Evolutionary conservation across 108 stramenopile species (phyloP).

Genomic region (Discostella stelligeroides): DNA sequence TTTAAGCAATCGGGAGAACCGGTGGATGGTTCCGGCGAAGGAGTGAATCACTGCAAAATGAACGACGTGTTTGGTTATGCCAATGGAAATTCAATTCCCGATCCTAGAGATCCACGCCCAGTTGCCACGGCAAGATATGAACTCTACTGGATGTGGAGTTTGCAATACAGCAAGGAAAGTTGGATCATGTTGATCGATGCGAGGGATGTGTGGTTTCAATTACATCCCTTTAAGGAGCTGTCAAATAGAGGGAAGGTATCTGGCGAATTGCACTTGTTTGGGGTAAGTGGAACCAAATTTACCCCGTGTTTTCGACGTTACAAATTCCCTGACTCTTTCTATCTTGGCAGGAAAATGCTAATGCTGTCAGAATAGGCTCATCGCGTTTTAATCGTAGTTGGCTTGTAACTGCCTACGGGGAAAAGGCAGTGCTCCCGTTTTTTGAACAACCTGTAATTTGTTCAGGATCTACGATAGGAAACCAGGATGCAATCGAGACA

Average conservation of each 20-base stretch:
- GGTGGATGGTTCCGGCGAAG: slow-evolving; percentile 26
- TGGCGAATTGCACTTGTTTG: slow-evolving; percentile 77
- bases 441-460: slow-evolving; percentile 78
- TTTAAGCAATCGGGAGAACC: slow-evolving; percentile 48
- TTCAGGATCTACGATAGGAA: slow-evolving; percentile 82
- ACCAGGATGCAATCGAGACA: slow-evolving; percentile 77
- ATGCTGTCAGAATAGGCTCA: slow-evolving; percentile 69
- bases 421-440: slow-evolving; percentile 42
- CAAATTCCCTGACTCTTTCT: background rate
- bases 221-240: slow-evolving; percentile 59
- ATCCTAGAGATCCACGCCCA: slow-evolving; percentile 74
- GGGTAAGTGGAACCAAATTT: slow-evolving; percentile 15
- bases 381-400: slow-evolving; percentile 70
- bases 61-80: slow-evolving; percentile 58
- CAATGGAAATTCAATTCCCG: slow-evolving; percentile 41
- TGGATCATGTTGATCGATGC: slow-evolving; percentile 87
- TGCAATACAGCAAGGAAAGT: slow-evolving; percentile 61
- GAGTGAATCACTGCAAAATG: slow-evolving; percentile 36
- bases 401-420: slow-evolving; percentile 62
- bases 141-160: slow-evolving; percentile 88
- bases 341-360: slow-evolving; percentile 62
- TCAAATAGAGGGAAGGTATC: slow-evolving; percentile 29
- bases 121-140: slow-evolving; percentile 86
- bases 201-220: slow-evolving; percentile 82
- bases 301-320: background rate